Base-by-base conservation (phyloP, 345 rosid species). In the Boechera stricta region DNA sequence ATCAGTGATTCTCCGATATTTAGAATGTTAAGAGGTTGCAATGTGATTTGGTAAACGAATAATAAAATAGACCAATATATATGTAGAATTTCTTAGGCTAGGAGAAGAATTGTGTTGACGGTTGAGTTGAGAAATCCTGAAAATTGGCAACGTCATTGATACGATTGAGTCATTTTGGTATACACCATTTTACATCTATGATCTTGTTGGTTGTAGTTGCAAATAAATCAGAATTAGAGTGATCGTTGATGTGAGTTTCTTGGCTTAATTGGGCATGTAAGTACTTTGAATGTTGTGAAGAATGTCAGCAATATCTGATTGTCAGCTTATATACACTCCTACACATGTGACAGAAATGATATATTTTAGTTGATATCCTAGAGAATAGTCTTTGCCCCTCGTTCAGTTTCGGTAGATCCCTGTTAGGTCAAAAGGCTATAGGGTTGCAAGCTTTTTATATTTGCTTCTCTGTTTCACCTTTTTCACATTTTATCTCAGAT, bases 301-400 rank as follows among this genome's bases (percentile, higher is more conserved):
- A 60, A 71, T 16, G 16, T 16, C 16, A 16, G 16, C 16, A 16
- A 16, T 16, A 16, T 16, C 16, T 16, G 16, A 16, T 16, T 53
- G 53, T 47, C 53, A 48, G 71, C 79, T 82, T 51, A 74, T 51
- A 57, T 44, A 10, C 13, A 67, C 51, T 67, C 74, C 55, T 81
- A 35, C 54, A 33, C 53, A 41, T 69, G 64, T 77, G 54, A 44
- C 93, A 90, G 97, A 94, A 79, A 38, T 68, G 28, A 26, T 26
- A 26, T 26, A 26, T 26, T 2, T 26, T 26, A 26, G 28, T 18
- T 18, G 21, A 18, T 18, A 0, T 18, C 21, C 21, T 18, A 18
- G 21, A 18, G 21, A 18, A 18, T 18, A 1, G 21, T 18, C 1
- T 18, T 18, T 26, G 1, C 1, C 28, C 28, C 28, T 26, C 28